A percentile compares a stretch with the other conserved stretches of the same genome.
Evolutionary conservation across 306 rosid species (phyloP).

Genomic region (Dalbergia cultrata): DNA sequence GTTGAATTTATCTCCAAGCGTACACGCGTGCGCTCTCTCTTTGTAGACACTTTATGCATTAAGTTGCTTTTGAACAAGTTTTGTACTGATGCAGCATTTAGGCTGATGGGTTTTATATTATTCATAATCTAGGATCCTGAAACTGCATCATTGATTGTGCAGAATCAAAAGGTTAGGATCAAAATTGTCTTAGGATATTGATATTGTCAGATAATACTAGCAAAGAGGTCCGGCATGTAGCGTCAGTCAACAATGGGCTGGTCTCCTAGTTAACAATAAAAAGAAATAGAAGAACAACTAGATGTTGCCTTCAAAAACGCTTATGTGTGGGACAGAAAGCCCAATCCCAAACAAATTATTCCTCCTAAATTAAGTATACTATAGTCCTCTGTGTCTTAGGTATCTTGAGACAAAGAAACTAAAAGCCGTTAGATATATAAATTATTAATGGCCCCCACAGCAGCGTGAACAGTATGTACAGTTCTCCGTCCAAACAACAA

Average conservation of each 20-base stretch:
- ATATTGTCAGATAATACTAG: neutral
- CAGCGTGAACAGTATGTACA: neutral
- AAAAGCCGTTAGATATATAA: no score
- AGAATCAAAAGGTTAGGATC: no score
- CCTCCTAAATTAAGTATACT: no score
- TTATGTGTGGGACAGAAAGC: neutral
- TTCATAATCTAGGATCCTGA: neutral
- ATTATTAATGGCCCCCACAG: neutral
- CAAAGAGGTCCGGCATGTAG: neutral
- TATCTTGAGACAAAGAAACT: no score
- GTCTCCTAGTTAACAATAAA: neutral
- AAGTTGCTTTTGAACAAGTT: constrained; percentile 3
- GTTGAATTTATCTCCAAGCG: neutral
- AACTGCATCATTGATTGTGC: neutral
- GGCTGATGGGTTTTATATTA: neutral
- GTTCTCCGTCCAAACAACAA: neutral
- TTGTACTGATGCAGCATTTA: neutral
- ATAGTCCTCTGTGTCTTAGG: no score
- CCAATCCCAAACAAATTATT: neutral
- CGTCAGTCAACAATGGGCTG: no score
- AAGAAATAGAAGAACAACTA: neutral
- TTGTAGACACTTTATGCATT: neutral
- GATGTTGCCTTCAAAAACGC: neutral
- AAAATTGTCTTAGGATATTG: neutral
- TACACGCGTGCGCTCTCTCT: neutral